phyloP scores from a whole-genome alignment of 148 eudicot genomes.

The Dysphania ambrosioides region DNA sequence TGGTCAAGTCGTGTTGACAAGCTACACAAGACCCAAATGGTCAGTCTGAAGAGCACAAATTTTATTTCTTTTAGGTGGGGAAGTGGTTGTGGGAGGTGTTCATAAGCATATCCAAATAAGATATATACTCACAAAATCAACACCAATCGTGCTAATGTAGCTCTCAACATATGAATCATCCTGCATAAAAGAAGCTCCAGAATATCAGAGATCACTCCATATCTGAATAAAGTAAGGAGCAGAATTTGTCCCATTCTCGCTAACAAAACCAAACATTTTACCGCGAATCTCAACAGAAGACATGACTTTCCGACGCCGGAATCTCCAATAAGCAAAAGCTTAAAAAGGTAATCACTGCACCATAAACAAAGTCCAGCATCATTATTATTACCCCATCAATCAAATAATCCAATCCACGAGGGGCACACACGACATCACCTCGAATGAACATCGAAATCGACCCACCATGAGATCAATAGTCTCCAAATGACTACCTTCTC shows the following conservation, averaged over 20 bases:
- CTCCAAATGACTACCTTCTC: neutral
- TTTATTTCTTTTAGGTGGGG: neutral
- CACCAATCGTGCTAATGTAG: slow-evolving; percentile 49
- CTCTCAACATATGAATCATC: slow-evolving; percentile 47
- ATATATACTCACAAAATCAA: slow-evolving; percentile 39
- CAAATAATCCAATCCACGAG: no score
- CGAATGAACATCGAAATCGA: neutral
- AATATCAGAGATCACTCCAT: neutral
- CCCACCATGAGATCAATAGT: neutral
- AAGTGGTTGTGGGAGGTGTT: neutral
- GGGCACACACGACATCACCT: no score
- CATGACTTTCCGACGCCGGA: slow-evolving; percentile 53
- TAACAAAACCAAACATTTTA: slow-evolving; percentile 8
- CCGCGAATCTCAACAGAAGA: slow-evolving; percentile 49
- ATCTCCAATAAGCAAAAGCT: slow-evolving; percentile 48
- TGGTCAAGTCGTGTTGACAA: no score
- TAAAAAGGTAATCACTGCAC: slow-evolving; percentile 49
- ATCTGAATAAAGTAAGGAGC: neutral
- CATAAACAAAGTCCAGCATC: neutral
- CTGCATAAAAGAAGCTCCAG: slow-evolving; percentile 23
- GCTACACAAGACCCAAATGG: no score
- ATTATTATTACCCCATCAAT: neutral
- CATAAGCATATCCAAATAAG: neutral
- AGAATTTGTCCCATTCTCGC: neutral
- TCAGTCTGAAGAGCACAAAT: neutral